Evolutionary conservation across 768 basidiomycete species (phyloP), one percentile per base, ranked within the genome.

Genomic region (Russula ochroleuca): DNA sequence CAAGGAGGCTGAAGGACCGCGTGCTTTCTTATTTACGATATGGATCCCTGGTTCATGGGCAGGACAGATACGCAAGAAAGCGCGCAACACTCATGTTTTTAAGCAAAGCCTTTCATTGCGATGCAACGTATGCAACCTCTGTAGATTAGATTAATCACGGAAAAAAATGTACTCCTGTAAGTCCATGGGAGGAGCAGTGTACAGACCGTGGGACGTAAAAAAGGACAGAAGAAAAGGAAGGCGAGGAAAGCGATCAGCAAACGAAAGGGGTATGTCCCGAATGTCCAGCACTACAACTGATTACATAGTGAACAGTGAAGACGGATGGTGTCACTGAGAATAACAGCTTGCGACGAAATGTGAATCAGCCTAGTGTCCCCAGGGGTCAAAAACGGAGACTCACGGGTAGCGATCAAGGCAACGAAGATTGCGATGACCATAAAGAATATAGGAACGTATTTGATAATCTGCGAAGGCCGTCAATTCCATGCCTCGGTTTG

Each of bases 371-470:
- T 10, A 3, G 2, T 51, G 14, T 40, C n/a, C 28, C 2, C 19
- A 4, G 17, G 7, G 19, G 19, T 14, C 15, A 5, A 37, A 37
- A 37, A 9, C 23, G n/a, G 15, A 23, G 40, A 83, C 89, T 78
- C 75, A 92, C 89, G 92, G 68, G 89, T 73, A 69, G 81, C 85
- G 72, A 98, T 86, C 68, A 97, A 80, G 48, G 84, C 85, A 41
- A 85, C 81, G 70, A 96, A 92, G 64, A 85, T 67, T 59, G 81
- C 80, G 62, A 95, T 81, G 67, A 85, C 81, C 50, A 81, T 55
- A 41, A 88, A 73, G 75, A 90, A 98, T 52, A 94, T 73, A 57
- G 88, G 75, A 51, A 94, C 88, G 69, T 95, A 95, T 75, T 86
- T 90, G 75, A 91, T 79, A 67, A 92, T 85, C 88, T 90, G 68